Conservation (phyloP, 202 grass and related monocot species). For the Elaeis oleifera region DNA sequence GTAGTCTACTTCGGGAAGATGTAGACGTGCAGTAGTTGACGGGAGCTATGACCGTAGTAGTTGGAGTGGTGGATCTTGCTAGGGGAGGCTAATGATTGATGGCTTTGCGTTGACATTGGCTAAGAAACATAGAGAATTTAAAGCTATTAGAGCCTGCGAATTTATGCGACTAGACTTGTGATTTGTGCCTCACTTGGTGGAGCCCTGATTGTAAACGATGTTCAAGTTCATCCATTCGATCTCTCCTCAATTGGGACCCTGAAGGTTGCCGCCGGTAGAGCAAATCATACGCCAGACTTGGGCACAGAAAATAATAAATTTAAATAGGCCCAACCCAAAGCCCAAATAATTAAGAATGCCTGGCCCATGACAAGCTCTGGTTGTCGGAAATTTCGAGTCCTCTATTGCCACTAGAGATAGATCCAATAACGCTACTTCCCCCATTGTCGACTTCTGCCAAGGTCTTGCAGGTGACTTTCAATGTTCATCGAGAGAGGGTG, state of each 20-base stretch:
- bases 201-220: slow-evolving; percentile 75
- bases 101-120: slow-evolving; percentile 21
- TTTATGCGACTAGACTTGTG: slow-evolving; percentile 52
- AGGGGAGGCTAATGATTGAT: slow-evolving; percentile 11
- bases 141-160: slow-evolving; percentile 11
- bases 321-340: too few relatives aligned
- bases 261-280: slow-evolving; percentile 48
- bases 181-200: slow-evolving; percentile 71
- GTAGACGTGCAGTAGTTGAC: slow-evolving; percentile 22
- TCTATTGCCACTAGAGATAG: too few relatives aligned
- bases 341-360: too few relatives aligned
- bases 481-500: too few relatives aligned
- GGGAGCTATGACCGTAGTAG: slow-evolving; percentile 19
- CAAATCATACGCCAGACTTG: too few relatives aligned
- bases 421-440: too few relatives aligned
- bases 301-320: too few relatives aligned
- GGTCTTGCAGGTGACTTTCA: too few relatives aligned
- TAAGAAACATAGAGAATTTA: slow-evolving; percentile 25
- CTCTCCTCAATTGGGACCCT: slow-evolving; percentile 48
- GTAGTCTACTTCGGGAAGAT: too few relatives aligned
- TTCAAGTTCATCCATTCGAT: slow-evolving; percentile 45
- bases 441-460: too few relatives aligned
- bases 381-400: too few relatives aligned
- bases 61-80: slow-evolving; percentile 24
- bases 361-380: too few relatives aligned